Evolutionary conservation across 2,329 filamentous ascomycete genomes (phyloP).

Genomic region (Pyrenophora teres): DNA sequence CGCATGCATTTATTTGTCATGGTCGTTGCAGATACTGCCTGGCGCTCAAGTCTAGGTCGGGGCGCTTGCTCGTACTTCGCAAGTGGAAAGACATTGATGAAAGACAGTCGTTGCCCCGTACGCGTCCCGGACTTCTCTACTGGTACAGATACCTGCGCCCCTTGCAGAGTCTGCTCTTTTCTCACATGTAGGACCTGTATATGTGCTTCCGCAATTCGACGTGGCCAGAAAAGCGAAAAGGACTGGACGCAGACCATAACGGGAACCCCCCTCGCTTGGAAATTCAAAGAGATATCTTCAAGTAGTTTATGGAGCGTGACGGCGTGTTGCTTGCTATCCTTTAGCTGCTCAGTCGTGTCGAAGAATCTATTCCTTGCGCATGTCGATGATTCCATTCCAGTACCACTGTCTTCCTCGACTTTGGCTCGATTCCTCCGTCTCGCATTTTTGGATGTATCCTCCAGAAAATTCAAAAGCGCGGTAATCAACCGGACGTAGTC

Average conservation of each 20-base stretch:
- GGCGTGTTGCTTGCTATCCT: constrained; percentile 18
- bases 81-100: constrained; percentile 24
- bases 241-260: constrained; percentile 33
- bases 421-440: constrained; percentile 1
- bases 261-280: constrained; percentile 24
- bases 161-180: constrained; percentile 16
- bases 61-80: constrained; percentile 5
- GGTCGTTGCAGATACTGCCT: constrained; percentile 9
- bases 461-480: constrained; percentile 23
- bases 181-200: constrained; percentile 26
- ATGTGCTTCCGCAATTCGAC: constrained; percentile 26
- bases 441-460: constrained; percentile 13
- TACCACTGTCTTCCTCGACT: background rate
- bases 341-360: constrained; percentile 18
- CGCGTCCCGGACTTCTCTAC: background rate
- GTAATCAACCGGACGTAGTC: constrained; percentile 24
- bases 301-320: constrained; percentile 23
- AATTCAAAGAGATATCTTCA: constrained; percentile 24
- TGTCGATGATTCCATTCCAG: background rate
- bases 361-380: background rate
- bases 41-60: constrained; percentile 9
- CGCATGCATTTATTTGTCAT: background rate
- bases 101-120: constrained; percentile 12
- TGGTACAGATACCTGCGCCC: background rate
- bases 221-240: constrained; percentile 30